Conservation (phyloP, 306 rosid genomes). For the Castanospermum australe region DNA sequence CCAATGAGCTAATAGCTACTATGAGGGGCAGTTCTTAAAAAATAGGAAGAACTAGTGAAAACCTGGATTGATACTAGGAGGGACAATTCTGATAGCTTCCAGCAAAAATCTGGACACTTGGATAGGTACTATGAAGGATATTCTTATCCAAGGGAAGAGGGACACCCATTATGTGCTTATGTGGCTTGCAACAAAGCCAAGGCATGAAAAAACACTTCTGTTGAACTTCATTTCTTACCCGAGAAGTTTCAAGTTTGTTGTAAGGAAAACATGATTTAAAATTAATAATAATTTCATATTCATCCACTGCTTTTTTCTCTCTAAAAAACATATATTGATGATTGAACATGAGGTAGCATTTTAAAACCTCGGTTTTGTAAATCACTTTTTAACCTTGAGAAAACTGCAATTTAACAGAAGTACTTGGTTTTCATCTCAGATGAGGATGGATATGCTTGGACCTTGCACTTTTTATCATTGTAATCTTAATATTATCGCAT, state of each 20-base stretch:
- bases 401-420: background rate
- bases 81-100: slow-evolving; percentile 1
- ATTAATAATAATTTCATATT: background rate
- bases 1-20: background rate
- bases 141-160: background rate
- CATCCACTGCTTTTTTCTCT: background rate
- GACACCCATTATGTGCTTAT: slow-evolving; percentile 34
- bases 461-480: background rate
- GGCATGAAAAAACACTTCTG: background rate
- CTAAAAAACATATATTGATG: background rate
- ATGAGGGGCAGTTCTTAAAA: background rate
- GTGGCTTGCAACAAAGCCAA: slow-evolving; percentile 73
- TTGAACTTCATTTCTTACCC: background rate
- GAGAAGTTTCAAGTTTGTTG: slow-evolving; percentile 1
- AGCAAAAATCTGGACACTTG: background rate
- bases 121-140: background rate
- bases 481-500: slow-evolving; percentile 1
- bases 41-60: background rate
- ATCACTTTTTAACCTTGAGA: background rate
- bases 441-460: background rate
- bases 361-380: background rate
- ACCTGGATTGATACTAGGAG: background rate
- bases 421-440: background rate
- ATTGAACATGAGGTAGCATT: background rate
- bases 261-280: background rate